These are phyloP conservation scores for Posidonia australis DNA, from an alignment of 106 monocot species.

Conservation along the genomic window DNA sequence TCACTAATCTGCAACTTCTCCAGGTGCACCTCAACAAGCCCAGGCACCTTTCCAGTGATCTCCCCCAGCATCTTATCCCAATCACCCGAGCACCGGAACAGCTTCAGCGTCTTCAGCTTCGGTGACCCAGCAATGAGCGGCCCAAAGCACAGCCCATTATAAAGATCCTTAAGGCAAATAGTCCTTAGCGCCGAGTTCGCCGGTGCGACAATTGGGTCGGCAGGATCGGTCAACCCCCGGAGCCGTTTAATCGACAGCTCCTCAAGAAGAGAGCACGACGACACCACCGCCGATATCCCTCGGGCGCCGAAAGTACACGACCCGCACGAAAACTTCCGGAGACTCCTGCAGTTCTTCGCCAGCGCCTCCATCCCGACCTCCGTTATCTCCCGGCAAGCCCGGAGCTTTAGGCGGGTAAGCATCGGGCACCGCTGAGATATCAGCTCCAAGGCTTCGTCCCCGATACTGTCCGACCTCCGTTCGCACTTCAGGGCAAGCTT, in stretches of 20 bases:
- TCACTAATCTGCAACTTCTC: constrained; percentile 74
- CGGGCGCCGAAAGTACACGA: constrained; percentile 60
- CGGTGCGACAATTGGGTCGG: constrained; percentile 1
- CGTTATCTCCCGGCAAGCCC: constrained; percentile 56
- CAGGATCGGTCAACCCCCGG: constrained; percentile 30
- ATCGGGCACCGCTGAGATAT: constrained; percentile 38
- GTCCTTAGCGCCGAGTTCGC: constrained; percentile 31
- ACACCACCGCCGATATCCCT: constrained; percentile 59
- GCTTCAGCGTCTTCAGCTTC: constrained; percentile 50
- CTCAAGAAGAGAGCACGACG: constrained; percentile 38
- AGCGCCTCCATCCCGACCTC: constrained; percentile 44
- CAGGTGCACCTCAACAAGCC: constrained; percentile 55
- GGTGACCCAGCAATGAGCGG: constrained; percentile 35
- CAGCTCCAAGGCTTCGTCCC: constrained; percentile 42
- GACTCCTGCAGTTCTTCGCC: constrained; percentile 34
- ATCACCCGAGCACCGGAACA: constrained; percentile 65
- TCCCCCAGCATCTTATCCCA: constrained; percentile 56
- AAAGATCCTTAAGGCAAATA: constrained; percentile 65
- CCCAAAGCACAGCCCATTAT: constrained; percentile 65
- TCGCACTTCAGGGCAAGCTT: constrained; percentile 68
- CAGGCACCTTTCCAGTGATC: constrained; percentile 18
- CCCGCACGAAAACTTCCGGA: constrained; percentile 63
- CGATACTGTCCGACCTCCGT: constrained; percentile 50
- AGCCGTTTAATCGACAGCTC: constrained; percentile 72
- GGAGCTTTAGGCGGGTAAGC: constrained; percentile 62